Evolutionary conservation across 345 rosid genomes (phyloP).

Genomic region (Pseudoturritis turrita): DNA sequence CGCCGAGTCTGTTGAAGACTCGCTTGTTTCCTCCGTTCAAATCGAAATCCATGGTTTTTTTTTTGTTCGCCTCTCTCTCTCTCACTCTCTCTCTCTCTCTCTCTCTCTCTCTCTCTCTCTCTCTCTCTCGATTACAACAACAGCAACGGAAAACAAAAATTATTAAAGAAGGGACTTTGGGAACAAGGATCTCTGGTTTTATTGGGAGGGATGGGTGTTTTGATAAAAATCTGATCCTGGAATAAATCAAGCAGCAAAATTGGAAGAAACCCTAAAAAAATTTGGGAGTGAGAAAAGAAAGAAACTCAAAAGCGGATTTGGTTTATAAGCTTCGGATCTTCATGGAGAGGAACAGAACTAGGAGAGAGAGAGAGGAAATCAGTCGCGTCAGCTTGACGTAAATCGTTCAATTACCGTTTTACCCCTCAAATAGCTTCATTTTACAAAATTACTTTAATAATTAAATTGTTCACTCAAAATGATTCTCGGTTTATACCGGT

Average conservation of each 20-base stretch:
- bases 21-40: conserved; percentile 61
- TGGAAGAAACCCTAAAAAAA: conserved; percentile 14
- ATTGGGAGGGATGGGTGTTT: background rate
- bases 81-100: background rate
- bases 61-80: background rate
- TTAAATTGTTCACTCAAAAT: too few relatives aligned
- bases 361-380: background rate
- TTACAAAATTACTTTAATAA: background rate
- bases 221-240: background rate
- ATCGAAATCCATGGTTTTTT: conserved; percentile 61
- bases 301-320: background rate
- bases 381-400: conserved; percentile 31
- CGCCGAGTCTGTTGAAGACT: conserved; percentile 66
- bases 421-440: background rate
- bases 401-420: background rate
- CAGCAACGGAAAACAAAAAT: background rate
- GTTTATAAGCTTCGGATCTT: conserved; percentile 21
- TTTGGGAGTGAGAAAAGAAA: background rate
- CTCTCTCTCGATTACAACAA: background rate
- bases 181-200: background rate
- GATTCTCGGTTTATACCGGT: background rate
- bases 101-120: background rate
- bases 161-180: background rate
- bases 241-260: background rate
- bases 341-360: conserved; percentile 3